Base-by-base conservation (phyloP, 305 asterid species). In the Rubia peregrina region DNA sequence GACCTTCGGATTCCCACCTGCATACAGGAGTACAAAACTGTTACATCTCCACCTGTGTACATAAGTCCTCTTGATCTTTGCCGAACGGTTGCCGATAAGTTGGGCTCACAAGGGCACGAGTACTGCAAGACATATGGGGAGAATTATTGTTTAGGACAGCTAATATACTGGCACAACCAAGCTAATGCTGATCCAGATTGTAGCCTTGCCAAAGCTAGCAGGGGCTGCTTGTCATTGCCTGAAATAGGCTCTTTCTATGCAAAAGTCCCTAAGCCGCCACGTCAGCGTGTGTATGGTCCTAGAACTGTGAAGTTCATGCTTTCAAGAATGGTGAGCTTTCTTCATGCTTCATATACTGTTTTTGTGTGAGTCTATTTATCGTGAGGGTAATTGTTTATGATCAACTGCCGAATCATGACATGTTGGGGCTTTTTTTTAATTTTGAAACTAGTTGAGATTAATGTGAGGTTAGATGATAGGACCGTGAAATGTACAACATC, bases 51-150 rank as follows among this genome's bases (percentile, higher is more conserved):
- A 17, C 98, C 98, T 38, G 97, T 95, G 71, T 66, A 83, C 77
- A 95, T 95, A 44, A 95, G 92, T 73, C 96, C 99, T 53, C 95
- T 90, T 46, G 99, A 95, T 83, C 92, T 95, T 36, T 94, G 97
- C 68, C 97, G 97, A 69, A 89, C 89, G 83, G 92, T 77, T 73
- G 90, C 96, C 51, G 88, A 86, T 72, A 92, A 88, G 83, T 79
- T 95, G 85, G 98, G 97, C 22, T 79, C 97, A 1, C 88, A 90
- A 60, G 84, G 83, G 73, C 96, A 92, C 40, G 96, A 95, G 79
- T 95, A 88, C 82, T 75, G 92, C 85, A 95, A 95, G 86, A 92
- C 95, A 19, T 95, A 95, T 66, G 83, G 89, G 1, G 97, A 90
- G 80, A 83, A 85, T 36, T 95, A 95, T 78, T 95, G 99, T 86